phyloP scores from a whole-genome alignment of 768 basidiomycete genomes.

The Mycena floridula region DNA sequence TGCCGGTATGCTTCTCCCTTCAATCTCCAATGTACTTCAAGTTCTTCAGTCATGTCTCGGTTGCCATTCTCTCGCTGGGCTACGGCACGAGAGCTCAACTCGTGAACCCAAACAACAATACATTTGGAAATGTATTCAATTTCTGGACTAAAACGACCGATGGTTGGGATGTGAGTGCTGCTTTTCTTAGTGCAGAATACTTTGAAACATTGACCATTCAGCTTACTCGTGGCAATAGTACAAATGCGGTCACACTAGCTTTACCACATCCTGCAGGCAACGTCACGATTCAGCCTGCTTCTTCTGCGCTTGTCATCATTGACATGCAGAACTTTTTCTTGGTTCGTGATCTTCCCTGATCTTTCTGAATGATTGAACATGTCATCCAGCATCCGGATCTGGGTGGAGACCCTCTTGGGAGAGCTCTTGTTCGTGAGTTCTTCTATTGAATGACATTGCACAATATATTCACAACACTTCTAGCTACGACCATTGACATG shows the following conservation, averaged over 20 bases:
- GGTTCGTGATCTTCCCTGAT: background rate
- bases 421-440: constrained; percentile 23
- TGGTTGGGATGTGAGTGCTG: constrained; percentile 25
- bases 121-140: constrained; percentile 23
- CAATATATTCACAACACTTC: too few species aligned
- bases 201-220: constrained; percentile 4
- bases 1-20: too few species aligned
- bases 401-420: constrained; percentile 22
- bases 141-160: constrained; percentile 21
- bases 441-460: too few species aligned
- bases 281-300: constrained; percentile 21
- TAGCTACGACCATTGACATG: constrained; percentile 22
- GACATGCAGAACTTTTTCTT: constrained; percentile 30
- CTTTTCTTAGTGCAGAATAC: background rate
- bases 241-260: constrained; percentile 19
- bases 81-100: too few species aligned
- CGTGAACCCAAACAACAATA: too few species aligned
- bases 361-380: constrained; percentile 5
- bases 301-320: constrained; percentile 27
- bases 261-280: constrained; percentile 21
- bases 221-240: constrained; percentile 22
- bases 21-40: too few species aligned
- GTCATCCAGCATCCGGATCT: constrained; percentile 18
- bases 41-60: too few species aligned
- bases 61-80: too few species aligned